Evolutionary conservation across 2,329 filamentous ascomycete genomes (phyloP).

Genomic region (Neophaeococcomyces mojaviensis): DNA sequence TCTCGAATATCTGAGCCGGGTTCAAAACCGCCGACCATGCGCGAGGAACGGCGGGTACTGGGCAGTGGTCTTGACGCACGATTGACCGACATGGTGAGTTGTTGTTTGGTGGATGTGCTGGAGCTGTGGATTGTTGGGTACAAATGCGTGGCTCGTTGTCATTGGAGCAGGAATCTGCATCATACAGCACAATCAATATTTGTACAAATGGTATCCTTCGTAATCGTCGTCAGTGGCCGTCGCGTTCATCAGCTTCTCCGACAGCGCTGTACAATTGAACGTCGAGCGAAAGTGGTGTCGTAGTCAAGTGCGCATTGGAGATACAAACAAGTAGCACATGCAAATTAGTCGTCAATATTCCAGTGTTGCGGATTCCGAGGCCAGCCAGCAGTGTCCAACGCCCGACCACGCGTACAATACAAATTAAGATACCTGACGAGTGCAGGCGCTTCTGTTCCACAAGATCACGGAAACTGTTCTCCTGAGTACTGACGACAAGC

Average conservation of each 20-base stretch:
- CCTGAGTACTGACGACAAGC: background rate
- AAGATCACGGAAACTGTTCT: background rate
- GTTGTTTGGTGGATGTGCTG: background rate
- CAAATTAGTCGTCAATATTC: background rate
- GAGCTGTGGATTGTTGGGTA: background rate
- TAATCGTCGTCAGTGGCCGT: background rate
- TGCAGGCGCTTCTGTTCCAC: no score
- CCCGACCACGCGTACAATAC: no score
- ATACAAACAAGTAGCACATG: no score
- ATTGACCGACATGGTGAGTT: slow-evolving; percentile 16
- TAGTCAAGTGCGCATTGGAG: no score
- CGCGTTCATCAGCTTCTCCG: background rate
- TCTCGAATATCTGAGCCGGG: slow-evolving; percentile 25
- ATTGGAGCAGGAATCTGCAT: slow-evolving; percentile 5
- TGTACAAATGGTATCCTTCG: background rate
- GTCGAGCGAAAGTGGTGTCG: background rate
- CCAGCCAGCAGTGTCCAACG: no score
- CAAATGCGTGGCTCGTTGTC: slow-evolving; percentile 4
- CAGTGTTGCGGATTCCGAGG: no score
- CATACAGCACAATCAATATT: background rate
- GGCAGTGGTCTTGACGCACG: slow-evolving; percentile 12
- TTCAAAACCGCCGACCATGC: slow-evolving; percentile 30
- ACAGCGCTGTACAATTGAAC: background rate
- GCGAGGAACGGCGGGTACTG: slow-evolving; percentile 21
- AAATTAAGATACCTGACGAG: no score